Evolutionary conservation across 352 stramenopile species (phyloP), one percentile per base, ranked within the genome.

Genomic region (Peronospora destructor): DNA sequence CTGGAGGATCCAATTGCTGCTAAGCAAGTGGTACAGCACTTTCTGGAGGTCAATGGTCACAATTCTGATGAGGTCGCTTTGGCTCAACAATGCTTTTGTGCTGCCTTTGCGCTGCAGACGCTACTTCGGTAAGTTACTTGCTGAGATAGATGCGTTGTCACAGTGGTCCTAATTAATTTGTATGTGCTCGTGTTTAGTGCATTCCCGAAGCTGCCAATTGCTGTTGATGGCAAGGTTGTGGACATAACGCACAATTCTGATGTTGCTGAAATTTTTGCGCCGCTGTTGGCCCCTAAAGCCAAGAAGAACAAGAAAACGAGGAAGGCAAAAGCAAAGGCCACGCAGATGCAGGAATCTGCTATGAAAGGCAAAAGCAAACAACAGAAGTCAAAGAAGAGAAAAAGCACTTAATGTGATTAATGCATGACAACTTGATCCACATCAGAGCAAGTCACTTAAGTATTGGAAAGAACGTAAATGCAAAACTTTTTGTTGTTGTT

Each of bases 21-120:
- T 10, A 43, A 52, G 16, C 26, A 71, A 28, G 58, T 87, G 12
- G 53, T 85, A 2, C 45, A 61, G 44, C 41, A 81, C 42, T 91
- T 91, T 32, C 57, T 87, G 25, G 39, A 77, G 29, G 47, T 35
- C 11, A 91, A 91, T 26, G 76, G 73, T 6, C 70, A 86, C 51
- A 64, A 64, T 30, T 2, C 51, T 7, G 58, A 71, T 26, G 59
- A 82, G 6, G 29, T 55, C 10, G 54, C 61, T 34, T 34, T 56
- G 12, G 80, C 75, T 6, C 66, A 91, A 59, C 75, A 89, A 65
- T 86, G 75, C 49, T 84, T 88, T 43, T 87, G 79, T 54, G 72
- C 76, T 37, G 80, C 77, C 13, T 91, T 91, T 45, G 74, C 80
- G 0, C 58, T 91, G 16, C 80, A 91, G 49, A 87, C 78, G 13